These are phyloP conservation scores for Spergularia bocconei DNA, from an alignment of 148 eudicot species.

Conservation along the genomic window DNA sequence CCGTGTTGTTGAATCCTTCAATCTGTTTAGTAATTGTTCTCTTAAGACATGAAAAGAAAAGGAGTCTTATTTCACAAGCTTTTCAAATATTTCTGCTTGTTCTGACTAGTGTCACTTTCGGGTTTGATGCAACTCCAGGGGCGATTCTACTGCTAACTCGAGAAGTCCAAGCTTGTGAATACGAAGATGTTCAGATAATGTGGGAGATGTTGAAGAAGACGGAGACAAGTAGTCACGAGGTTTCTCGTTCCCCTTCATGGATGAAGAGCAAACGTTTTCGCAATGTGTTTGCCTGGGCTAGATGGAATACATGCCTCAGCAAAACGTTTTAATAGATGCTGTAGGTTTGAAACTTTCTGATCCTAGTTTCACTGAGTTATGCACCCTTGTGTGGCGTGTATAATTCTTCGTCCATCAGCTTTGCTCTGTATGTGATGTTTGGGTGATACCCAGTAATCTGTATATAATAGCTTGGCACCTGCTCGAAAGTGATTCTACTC, in stretches of 20 bases:
- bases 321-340: constrained; percentile 12
- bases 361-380: background rate
- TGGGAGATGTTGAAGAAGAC: constrained; percentile 44
- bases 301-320: constrained; percentile 30
- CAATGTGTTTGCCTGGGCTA: constrained; percentile 35
- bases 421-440: constrained; percentile 7
- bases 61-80: background rate
- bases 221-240: constrained; percentile 12
- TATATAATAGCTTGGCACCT: constrained; percentile 22
- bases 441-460: background rate
- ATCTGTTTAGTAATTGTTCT: no score
- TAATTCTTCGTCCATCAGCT: constrained; percentile 19
- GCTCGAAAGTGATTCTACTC: background rate
- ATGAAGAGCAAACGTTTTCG: constrained; percentile 26
- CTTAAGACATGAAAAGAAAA: no score
- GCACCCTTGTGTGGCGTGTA: background rate
- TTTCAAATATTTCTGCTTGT: background rate
- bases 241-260: constrained; percentile 14
- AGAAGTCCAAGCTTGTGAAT: constrained; percentile 43
- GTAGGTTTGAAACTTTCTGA: background rate
- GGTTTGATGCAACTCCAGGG: constrained; percentile 3
- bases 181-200: constrained; percentile 44
- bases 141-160: constrained; percentile 28
- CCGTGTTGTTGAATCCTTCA: no score
- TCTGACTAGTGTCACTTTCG: background rate